Base-by-base conservation (phyloP, 1,284 basidiomycete genomes). In the Pseudozyma sp. region DNA sequence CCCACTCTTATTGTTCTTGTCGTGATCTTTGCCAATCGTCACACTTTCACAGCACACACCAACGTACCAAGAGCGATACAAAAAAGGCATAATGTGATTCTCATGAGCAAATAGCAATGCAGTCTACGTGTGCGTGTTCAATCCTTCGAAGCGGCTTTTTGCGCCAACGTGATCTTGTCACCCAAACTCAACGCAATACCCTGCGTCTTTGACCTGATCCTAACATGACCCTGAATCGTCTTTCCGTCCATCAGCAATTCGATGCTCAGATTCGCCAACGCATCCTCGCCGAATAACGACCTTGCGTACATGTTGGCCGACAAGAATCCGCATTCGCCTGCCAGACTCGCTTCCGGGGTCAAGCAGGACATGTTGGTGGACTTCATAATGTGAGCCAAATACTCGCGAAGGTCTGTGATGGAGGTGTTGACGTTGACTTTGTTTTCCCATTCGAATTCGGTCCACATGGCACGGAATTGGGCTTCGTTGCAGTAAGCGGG, bases 391-490 rank as follows among this genome's bases (percentile, higher is more conserved):
- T 96, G 93, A 63, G 91, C 88, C 59, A 97, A 89, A 87, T 95
- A 95, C 54, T 90, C 90, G 64, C 92, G 90, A 21, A 94, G 90
- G 82, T 86, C 92, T 90, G 90, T 90, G 82, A 95, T 91, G 19
- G 90, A 86, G 47, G 92, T 93, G 79, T 91, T 92, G 62, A 97
- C 93, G 80, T 95, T 95, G 67, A 97, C 94, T 81, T 95, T 90
- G 88, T 97, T 97, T 88, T 97, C 95, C 95, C 95, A 97, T 86
- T 97, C 94, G 79, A 97, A 97, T 86, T 96, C 95, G 52, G 94
- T 97, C 94, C 94, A 96, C 93, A 95, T 95, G 54, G 70, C 76
- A 38, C 89, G 67, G 82, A 93, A 93, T 89, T 96, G 93, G 36
- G 92, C 91, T 86, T 99, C 96, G 65, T 92, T 97, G 86, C 95